Evolutionary conservation across 805 yeast species (phyloP), one percentile per base, ranked within the genome.

Genomic region (Metschnikowia lunata): DNA sequence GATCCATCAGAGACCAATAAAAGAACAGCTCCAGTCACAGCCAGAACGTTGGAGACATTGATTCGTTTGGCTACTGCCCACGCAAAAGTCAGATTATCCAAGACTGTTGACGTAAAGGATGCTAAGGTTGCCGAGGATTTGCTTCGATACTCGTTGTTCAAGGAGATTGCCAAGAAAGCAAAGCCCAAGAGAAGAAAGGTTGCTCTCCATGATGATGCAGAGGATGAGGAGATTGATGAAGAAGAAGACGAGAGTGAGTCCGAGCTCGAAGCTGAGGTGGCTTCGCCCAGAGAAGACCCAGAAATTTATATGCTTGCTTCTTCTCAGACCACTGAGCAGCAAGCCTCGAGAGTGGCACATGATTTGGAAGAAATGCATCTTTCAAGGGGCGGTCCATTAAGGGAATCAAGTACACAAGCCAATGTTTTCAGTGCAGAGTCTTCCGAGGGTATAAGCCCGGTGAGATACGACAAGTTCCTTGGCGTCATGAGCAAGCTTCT

Each of bases 21-120:
- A 53, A 78, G 85, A 42, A 90, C 97, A 0, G 84, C 96, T 1
- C 98, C 99, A 31, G 87, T 91, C 53, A 91, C 99, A 1, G 96
- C 98, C n/a, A 86, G 99, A 81, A 93, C 98, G 5, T 73, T 91
- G 55, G 99, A 91, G 66, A 91, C 99, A 0, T 73, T 91, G 52
- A 91, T 91, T 63, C 95, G 99, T 74, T 72, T 91, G 47, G 75
- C 97, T 0, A 87, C 97, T 1, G 98, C 99, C 0, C 98, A 93
- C 65, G 98, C 98, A 9, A 91, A 93, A 63, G 87, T 91, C n/a
- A 77, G 98, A 55, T 71, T 93, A 45, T 85, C 95, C 18, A 79
- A 78, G 54, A 75, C 78, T 1, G 84, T 93, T 13, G 88, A 83
- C 29, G 75, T 76, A 15, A 75, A 74, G 50, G 99, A 93, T 64